Evolutionary conservation across 1,284 basidiomycete species (phyloP).

Genomic region (Pholiota adiposa): DNA sequence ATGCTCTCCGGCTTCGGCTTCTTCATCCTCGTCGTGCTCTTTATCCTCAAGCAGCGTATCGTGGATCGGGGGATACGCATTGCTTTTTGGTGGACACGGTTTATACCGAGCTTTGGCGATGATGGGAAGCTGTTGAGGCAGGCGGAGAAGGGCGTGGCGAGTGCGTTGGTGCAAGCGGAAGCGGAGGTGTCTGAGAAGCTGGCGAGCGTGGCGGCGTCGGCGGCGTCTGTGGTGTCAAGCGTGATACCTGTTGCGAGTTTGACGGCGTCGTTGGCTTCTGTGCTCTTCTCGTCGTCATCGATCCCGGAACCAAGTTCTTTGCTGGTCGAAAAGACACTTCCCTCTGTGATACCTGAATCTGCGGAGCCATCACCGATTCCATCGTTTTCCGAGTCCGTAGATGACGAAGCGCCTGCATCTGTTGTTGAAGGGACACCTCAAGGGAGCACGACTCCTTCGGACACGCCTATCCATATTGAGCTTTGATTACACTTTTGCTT

Average conservation of each 20-base stretch:
- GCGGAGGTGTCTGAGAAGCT: conserved; percentile 20
- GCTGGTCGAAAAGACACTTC: neutral
- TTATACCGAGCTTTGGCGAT: conserved; percentile 54
- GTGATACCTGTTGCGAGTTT: conserved; percentile 12
- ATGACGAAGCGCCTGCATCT: neutral
- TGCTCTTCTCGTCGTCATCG: neutral
- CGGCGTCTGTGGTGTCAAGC: conserved; percentile 14
- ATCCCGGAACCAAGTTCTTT: neutral
- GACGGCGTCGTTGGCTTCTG: conserved; percentile 4
- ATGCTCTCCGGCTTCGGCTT: conserved; percentile 80
- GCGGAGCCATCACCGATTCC: neutral
- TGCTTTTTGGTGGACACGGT: conserved; percentile 81
- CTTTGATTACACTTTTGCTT: conserved; percentile 11
- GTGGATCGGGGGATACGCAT: conserved; percentile 73
- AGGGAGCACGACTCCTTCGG: neutral
- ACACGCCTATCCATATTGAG: conserved; percentile 21
- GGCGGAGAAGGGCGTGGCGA: conserved; percentile 22
- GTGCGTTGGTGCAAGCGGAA: no score
- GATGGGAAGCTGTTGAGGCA: conserved; percentile 32
- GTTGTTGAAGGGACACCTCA: neutral
- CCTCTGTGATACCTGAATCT: neutral
- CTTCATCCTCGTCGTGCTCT: conserved; percentile 84
- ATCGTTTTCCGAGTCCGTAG: neutral
- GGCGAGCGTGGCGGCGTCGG: conserved; percentile 9
- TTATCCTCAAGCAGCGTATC: conserved; percentile 86